phyloP scores from a whole-genome alignment of 2,329 filamentous ascomycete species.

The Aspergillus pseudotamarii region DNA sequence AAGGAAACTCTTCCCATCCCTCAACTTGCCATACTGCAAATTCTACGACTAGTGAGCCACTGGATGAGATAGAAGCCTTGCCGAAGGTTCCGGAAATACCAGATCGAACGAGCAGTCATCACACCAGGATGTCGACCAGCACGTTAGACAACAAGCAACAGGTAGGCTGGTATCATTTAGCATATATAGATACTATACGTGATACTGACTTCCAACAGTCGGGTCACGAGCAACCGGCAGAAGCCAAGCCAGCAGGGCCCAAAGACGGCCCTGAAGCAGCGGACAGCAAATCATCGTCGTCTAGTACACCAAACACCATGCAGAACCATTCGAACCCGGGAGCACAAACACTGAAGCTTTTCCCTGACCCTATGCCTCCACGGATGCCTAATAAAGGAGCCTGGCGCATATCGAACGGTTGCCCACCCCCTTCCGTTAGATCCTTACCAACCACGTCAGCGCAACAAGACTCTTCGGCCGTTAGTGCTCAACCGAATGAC shows the following conservation, averaged over 20 bases:
- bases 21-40: background rate
- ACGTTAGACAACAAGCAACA: conserved; percentile 1
- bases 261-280: conserved; percentile 5
- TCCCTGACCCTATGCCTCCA: conserved; percentile 36
- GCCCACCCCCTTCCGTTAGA: conserved; percentile 16
- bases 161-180: conserved; percentile 5
- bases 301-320: conserved; percentile 16
- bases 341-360: conserved; percentile 32
- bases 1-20: background rate
- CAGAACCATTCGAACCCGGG: conserved; percentile 15
- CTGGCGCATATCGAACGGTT: conserved; percentile 25
- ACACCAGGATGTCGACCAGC: background rate
- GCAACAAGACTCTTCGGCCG: background rate
- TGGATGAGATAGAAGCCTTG: background rate
- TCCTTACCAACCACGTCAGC: conserved; percentile 9
- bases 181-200: no score
- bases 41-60: background rate
- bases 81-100: background rate
- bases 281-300: conserved; percentile 3
- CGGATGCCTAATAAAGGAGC: conserved; percentile 33
- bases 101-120: background rate
- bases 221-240: background rate
- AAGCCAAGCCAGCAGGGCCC: background rate
- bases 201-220: conserved; percentile 14
- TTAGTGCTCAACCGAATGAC: background rate